These are phyloP conservation scores for sorghum (Sorghum bicolor) DNA, from an alignment of 176 grass and related monocot species.

Conservation along the genomic window DNA sequence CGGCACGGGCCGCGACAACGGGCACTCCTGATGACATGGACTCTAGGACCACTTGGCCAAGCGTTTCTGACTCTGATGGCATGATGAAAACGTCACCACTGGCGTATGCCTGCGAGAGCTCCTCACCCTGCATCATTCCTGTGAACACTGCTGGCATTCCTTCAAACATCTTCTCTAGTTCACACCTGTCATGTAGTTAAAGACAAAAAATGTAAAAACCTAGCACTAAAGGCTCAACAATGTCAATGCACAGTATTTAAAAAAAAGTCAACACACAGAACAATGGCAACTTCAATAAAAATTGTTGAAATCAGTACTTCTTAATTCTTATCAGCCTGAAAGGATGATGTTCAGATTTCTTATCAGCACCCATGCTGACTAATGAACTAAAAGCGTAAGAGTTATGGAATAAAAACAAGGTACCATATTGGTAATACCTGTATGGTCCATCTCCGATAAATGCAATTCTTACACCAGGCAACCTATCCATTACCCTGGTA, in stretches of 20 bases:
- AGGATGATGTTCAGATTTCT: not conserved
- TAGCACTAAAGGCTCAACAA: not conserved
- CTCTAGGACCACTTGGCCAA: conserved; percentile 82
- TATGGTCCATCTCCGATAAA: conserved; percentile 94
- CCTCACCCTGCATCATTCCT: conserved; percentile 83
- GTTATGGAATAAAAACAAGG: not conserved
- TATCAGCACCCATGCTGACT: not conserved
- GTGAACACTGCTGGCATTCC: conserved; percentile 84
- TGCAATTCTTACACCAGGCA: conserved; percentile 86
- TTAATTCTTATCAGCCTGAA: not conserved
- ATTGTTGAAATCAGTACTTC: not conserved
- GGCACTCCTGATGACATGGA: conserved; percentile 92
- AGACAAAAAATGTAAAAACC: not conserved
- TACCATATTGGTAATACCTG: conserved; percentile 26
- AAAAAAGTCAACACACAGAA: not conserved
- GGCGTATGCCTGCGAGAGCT: conserved; percentile 81
- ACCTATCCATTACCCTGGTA: conserved; percentile 86
- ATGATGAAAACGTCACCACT: conserved; percentile 81
- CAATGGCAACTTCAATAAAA: not conserved
- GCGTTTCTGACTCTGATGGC: conserved; percentile 91
- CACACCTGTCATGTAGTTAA: conserved; percentile 38
- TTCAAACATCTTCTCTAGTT: conserved; percentile 87
- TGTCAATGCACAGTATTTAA: not conserved
- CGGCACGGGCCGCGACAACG: conserved; percentile 63
- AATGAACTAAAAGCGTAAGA: not conserved